Percentiles rank a stretch among this genome's conserved stretches.
Evolutionary conservation across 225 moss, liverwort and hornwort genomes (phyloP).

Genomic region (Takakia lepidozioides): DNA sequence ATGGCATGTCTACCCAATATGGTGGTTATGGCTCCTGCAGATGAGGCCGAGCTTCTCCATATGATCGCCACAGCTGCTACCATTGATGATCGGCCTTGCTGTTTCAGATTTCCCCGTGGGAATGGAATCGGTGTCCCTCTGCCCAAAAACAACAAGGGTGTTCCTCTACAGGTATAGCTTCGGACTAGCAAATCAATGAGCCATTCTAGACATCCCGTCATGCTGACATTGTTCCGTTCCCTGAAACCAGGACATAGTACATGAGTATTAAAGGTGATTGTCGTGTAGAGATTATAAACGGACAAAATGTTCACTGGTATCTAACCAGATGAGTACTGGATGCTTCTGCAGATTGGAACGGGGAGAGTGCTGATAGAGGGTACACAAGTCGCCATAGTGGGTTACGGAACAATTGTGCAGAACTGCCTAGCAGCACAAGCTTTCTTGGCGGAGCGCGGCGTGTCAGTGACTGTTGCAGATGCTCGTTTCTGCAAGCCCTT

Average conservation of each 20-base stretch:
- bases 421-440: constrained; percentile 9
- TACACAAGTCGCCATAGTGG: constrained; percentile 6
- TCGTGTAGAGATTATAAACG: background rate
- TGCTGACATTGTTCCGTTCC: background rate
- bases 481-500: constrained; percentile 12
- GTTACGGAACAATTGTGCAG: constrained; percentile 10
- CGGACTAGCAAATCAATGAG: too few species aligned
- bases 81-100: constrained; percentile 11
- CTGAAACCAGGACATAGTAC: background rate
- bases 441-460: constrained; percentile 2
- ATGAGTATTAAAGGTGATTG: background rate
- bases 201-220: too few species aligned
- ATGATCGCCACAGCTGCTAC: constrained; percentile 10
- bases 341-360: constrained; percentile 11
- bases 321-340: background rate
- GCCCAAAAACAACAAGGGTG: constrained; percentile 5
- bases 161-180: constrained; percentile 5
- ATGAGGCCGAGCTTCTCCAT: constrained; percentile 13
- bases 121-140: constrained; percentile 10
- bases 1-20: constrained; percentile 15
- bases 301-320: background rate
- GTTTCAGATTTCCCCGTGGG: constrained; percentile 14
- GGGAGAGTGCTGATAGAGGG: constrained; percentile 12
- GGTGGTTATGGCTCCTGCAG: constrained; percentile 14
- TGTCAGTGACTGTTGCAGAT: constrained; percentile 10